Percentiles rank a stretch among this genome's conserved stretches.
phyloP scores from a whole-genome alignment of 306 rosid species.

The Pterocarpus macrocarpus region DNA sequence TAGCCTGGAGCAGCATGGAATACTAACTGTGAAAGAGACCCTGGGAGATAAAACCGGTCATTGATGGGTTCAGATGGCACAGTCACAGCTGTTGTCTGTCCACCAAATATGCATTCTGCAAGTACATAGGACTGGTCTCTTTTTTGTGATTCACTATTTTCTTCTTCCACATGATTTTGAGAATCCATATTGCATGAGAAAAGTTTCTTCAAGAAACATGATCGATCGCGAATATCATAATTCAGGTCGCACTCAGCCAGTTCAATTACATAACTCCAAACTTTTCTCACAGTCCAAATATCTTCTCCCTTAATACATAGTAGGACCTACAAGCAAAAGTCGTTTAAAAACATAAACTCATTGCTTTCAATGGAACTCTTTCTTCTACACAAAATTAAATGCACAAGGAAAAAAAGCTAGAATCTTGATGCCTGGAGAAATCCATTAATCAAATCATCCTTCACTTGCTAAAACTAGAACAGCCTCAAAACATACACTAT shows the following conservation, averaged over 20 bases:
- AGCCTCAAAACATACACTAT: conserved; percentile 15
- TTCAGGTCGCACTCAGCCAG: conserved; percentile 81
- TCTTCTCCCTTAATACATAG: conserved; percentile 66
- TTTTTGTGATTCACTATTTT: conserved; percentile 44
- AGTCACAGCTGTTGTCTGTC: conserved; percentile 56
- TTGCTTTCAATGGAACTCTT: conserved; percentile 3
- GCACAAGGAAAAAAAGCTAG: neutral
- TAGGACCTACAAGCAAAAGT: conserved; percentile 69
- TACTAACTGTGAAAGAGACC: conserved; percentile 95
- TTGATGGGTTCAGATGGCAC: conserved; percentile 64
- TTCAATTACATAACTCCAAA: conserved; percentile 78
- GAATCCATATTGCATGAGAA: conserved; percentile 62
- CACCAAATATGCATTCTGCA: conserved; percentile 70
- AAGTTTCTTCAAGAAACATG: conserved; percentile 72
- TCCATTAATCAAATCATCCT: neutral
- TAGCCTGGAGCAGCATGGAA: conserved; percentile 99
- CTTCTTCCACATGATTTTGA: conserved; percentile 54
- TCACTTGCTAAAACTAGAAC: neutral
- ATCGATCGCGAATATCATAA: conserved; percentile 91
- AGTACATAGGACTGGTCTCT: conserved; percentile 60
- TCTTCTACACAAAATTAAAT: neutral
- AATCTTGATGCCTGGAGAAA: neutral
- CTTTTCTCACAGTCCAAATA: conserved; percentile 53
- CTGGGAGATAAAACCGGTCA: conserved; percentile 90
- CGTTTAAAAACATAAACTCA: conserved; percentile 32